Percentiles rank a stretch among this genome's conserved stretches.
phyloP scores from a whole-genome alignment of 2,329 filamentous ascomycete genomes.

The Herpomyces periplanetae region DNA sequence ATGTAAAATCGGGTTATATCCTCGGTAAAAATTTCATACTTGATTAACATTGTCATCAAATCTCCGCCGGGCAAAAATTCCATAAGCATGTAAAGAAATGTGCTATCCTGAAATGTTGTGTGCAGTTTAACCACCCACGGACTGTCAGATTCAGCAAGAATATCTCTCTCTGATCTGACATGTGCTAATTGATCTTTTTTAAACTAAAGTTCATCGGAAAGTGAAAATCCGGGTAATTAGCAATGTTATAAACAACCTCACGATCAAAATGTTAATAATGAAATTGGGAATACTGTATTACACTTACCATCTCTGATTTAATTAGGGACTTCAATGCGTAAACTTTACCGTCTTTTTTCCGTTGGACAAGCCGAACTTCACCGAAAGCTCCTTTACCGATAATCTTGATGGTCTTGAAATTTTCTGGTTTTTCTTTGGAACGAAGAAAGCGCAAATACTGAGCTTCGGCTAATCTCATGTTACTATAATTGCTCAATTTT shows the following conservation, averaged over 20 bases:
- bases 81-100: constrained; percentile 97
- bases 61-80: constrained; percentile 93
- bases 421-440: constrained; percentile 65
- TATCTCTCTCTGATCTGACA: constrained; percentile 85
- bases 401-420: constrained; percentile 85
- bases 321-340: constrained; percentile 94
- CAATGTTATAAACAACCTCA: constrained; percentile 4
- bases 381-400: constrained; percentile 97
- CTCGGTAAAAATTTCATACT: constrained; percentile 96
- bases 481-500: constrained; percentile 15
- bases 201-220: constrained; percentile 13
- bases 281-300: neutral
- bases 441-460: constrained; percentile 75
- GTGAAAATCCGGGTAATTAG: neutral
- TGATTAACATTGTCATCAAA: constrained; percentile 98
- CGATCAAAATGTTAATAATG: too few species aligned
- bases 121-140: constrained; percentile 96
- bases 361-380: constrained; percentile 85
- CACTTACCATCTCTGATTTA: constrained; percentile 55
- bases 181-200: constrained; percentile 94
- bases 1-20: constrained; percentile 98
- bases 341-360: constrained; percentile 79
- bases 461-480: constrained; percentile 50
- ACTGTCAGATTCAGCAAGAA: constrained; percentile 91
- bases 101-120: constrained; percentile 83